A percentile compares a stretch with the other conserved stretches of the same genome.
phyloP scores from a whole-genome alignment of 176 grass and related monocot genomes.

The Lolium rigidum region DNA sequence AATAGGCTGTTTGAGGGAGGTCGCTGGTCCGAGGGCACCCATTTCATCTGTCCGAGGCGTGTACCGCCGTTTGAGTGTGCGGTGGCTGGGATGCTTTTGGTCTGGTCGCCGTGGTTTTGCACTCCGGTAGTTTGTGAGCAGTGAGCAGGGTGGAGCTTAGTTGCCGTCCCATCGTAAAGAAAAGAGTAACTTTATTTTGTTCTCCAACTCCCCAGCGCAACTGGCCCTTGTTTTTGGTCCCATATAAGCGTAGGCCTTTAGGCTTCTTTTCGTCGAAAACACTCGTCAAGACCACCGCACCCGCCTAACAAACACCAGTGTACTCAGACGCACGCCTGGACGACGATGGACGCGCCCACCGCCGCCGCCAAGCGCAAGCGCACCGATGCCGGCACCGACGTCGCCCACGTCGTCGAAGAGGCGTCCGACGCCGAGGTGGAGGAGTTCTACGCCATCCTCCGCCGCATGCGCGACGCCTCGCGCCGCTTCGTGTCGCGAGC shows the following conservation, averaged over 20 bases:
- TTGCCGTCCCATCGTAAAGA: background rate
- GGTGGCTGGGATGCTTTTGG: no score
- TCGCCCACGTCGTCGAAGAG: conserved; percentile 21
- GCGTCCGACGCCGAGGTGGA: conserved; percentile 76
- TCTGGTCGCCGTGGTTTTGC: background rate
- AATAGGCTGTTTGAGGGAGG: no score
- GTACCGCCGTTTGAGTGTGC: no score
- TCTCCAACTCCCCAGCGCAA: background rate
- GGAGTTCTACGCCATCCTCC: conserved; percentile 90
- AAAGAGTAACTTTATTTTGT: background rate
- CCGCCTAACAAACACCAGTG: background rate
- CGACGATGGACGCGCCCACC: conserved; percentile 36
- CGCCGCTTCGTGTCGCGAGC: conserved; percentile 18
- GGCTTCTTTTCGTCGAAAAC: background rate
- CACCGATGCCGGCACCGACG: background rate
- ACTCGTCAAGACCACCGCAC: background rate
- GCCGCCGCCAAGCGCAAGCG: conserved; percentile 43
- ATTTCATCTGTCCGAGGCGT: no score
- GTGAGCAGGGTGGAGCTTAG: background rate
- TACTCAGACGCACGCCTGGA: no score
- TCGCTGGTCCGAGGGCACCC: no score
- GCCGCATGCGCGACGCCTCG: conserved; percentile 61
- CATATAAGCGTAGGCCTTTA: conserved; percentile 24
- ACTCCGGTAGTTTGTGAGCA: background rate
- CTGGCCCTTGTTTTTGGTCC: background rate